Evolutionary conservation across 768 basidiomycete genomes (phyloP).

Genomic region (Mycena galericulata): DNA sequence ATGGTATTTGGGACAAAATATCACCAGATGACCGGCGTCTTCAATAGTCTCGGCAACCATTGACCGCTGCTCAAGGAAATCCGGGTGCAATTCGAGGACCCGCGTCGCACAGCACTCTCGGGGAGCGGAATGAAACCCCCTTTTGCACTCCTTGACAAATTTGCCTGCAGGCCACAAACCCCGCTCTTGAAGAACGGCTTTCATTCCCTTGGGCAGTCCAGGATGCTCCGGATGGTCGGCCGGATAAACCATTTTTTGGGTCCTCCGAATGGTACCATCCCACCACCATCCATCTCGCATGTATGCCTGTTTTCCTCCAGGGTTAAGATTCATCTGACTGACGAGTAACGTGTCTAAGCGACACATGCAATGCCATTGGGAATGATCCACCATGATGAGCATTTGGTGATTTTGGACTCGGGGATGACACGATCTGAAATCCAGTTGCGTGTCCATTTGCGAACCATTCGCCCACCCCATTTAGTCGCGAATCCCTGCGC

Average conservation of each 20-base stretch:
- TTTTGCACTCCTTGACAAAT: slow-evolving; percentile 36
- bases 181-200: slow-evolving; percentile 40
- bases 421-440: slow-evolving; percentile 41
- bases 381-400: slow-evolving; percentile 39
- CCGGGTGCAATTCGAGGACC: slow-evolving; percentile 38
- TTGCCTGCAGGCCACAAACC: slow-evolving; percentile 33
- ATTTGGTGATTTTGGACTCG: slow-evolving; percentile 35
- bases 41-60: slow-evolving; percentile 34
- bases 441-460: slow-evolving; percentile 42
- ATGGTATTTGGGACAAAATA: slow-evolving; percentile 33
- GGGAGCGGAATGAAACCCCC: neutral
- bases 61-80: slow-evolving; percentile 38
- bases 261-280: slow-evolving; percentile 1
- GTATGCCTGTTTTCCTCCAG: slow-evolving; percentile 39
- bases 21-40: slow-evolving; percentile 22
- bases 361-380: slow-evolving; percentile 43
- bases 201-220: slow-evolving; percentile 47
- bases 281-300: slow-evolving; percentile 38
- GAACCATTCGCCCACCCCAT: slow-evolving; percentile 43
- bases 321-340: slow-evolving; percentile 40
- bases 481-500: slow-evolving; percentile 45
- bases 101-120: slow-evolving; percentile 44
- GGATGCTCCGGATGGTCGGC: slow-evolving; percentile 38
- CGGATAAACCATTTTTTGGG: slow-evolving; percentile 41
- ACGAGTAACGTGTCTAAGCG: slow-evolving; percentile 34